Evolutionary conservation across 1,284 basidiomycete species (phyloP).

Genomic region (Melampsora larici-populina): DNA sequence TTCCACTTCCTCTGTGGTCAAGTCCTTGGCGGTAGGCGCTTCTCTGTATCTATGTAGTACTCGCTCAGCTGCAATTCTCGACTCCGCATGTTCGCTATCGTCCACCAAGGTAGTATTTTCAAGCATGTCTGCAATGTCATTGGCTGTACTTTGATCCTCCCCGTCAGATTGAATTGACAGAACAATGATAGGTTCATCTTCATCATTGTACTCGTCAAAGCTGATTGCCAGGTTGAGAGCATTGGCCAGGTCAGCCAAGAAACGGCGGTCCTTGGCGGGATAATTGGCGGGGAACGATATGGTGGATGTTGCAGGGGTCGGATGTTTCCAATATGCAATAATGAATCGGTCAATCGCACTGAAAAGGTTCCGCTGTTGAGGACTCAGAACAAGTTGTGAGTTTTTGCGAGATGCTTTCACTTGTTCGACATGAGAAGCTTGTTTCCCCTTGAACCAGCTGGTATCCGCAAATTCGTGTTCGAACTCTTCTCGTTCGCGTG

Average conservation of each 20-base stretch:
- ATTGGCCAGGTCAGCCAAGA: slow-evolving; percentile 69
- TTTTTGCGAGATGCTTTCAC: slow-evolving; percentile 53
- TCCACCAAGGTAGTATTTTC: too few species aligned
- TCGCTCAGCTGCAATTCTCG: not conserved
- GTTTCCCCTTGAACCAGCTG: slow-evolving; percentile 87
- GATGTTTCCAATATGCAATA: slow-evolving; percentile 41
- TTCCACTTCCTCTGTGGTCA: slow-evolving; percentile 12
- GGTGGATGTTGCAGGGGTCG: slow-evolving; percentile 54
- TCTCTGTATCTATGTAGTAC: not conserved
- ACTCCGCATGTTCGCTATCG: too few species aligned
- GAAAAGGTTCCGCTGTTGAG: slow-evolving; percentile 70
- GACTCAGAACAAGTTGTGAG: slow-evolving; percentile 46
- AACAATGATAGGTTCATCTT: slow-evolving; percentile 17
- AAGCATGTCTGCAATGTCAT: too few species aligned
- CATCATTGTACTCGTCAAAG: slow-evolving; percentile 79
- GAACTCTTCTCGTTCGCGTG: slow-evolving; percentile 76
- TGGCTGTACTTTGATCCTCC: too few species aligned
- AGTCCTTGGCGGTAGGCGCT: not conserved
- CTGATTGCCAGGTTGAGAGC: slow-evolving; percentile 70
- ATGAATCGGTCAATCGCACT: slow-evolving; percentile 73
- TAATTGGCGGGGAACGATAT: slow-evolving; percentile 19
- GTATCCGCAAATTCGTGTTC: slow-evolving; percentile 82
- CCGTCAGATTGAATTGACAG: not conserved
- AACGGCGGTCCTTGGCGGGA: slow-evolving; percentile 62
- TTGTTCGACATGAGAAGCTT: slow-evolving; percentile 60